Evolutionary conservation across 2,329 filamentous ascomycete species (phyloP).

Genomic region (Boeremia exigua): DNA sequence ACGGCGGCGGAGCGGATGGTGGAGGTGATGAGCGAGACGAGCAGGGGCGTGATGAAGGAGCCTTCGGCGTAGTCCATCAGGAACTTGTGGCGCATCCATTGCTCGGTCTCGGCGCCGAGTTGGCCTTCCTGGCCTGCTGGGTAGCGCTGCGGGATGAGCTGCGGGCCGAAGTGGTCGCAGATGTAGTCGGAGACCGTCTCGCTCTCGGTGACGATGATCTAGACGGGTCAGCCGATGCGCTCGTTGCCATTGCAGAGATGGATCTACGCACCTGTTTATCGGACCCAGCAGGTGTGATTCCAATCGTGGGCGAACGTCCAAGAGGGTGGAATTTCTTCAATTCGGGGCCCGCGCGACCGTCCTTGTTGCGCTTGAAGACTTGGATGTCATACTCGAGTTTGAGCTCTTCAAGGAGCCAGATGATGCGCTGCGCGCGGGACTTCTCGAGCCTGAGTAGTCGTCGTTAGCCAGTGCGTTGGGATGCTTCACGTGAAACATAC

Average conservation of each 20-base stretch:
- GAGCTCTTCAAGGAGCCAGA: constrained; percentile 87
- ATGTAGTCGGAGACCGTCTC: constrained; percentile 84
- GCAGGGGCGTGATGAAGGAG: constrained; percentile 74
- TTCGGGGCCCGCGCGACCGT: constrained; percentile 74
- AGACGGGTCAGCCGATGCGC: constrained; percentile 1
- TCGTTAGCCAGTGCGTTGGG: not conserved
- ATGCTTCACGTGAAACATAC: constrained; percentile 29
- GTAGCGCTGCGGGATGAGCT: constrained; percentile 61
- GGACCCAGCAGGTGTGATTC: constrained; percentile 60
- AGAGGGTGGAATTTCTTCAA: constrained; percentile 81
- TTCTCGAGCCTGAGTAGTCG: constrained; percentile 71
- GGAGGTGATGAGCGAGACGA: constrained; percentile 67
- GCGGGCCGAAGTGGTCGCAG: constrained; percentile 67
- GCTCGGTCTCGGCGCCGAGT: constrained; percentile 64
- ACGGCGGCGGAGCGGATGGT: constrained; percentile 60
- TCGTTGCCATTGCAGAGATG: not conserved
- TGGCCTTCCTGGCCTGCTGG: constrained; percentile 60
- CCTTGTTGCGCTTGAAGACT: constrained; percentile 71
- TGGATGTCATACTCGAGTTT: constrained; percentile 80
- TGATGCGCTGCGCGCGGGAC: constrained; percentile 80
- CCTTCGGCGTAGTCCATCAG: constrained; percentile 84
- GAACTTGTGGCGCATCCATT: constrained; percentile 63
- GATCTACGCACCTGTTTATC: constrained; percentile 47
- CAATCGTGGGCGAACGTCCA: constrained; percentile 84
- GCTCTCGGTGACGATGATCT: constrained; percentile 77